Evolutionary conservation across 2,329 filamentous ascomycete genomes (phyloP).

Genomic region (Fusarium foetens): DNA sequence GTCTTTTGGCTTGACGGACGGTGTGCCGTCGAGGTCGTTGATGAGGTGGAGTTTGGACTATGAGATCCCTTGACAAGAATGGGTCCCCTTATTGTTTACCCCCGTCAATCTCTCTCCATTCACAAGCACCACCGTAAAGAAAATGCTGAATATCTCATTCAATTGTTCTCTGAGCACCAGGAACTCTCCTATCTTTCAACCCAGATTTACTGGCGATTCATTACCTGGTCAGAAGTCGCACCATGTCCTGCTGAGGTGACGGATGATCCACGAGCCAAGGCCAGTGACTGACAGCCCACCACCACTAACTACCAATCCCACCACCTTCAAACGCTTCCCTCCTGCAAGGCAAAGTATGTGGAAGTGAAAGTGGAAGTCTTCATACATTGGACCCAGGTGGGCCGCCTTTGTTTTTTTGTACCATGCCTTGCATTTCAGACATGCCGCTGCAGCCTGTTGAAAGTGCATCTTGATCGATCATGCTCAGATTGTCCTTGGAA

Average conservation of each 20-base stretch:
- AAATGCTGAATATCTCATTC: neutral
- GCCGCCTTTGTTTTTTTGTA: neutral
- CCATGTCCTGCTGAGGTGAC: constrained; percentile 22
- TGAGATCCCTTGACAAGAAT: constrained; percentile 31
- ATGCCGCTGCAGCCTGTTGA: constrained; percentile 29
- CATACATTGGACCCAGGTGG: constrained; percentile 12
- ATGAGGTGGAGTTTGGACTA: constrained; percentile 27
- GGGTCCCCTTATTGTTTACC: constrained; percentile 18
- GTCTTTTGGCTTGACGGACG: constrained; percentile 19
- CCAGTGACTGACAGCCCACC: constrained; percentile 28
- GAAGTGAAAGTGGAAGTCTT: constrained; percentile 2
- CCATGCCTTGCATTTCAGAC: constrained; percentile 26
- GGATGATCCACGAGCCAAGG: constrained; percentile 21
- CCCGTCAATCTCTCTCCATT: constrained; percentile 1
- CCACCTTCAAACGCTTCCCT: constrained; percentile 14
- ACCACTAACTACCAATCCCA: constrained; percentile 5
- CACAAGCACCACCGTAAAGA: neutral
- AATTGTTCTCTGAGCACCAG: neutral
- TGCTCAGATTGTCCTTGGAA: neutral
- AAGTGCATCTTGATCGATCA: neutral
- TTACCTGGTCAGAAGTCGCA: constrained; percentile 5
- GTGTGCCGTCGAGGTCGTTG: constrained; percentile 37
- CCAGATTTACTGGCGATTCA: neutral
- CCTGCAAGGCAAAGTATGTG: constrained; percentile 2
- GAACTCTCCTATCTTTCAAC: neutral